Conservation (phyloP, 441 rosid species). For the Caryocar brasiliense region DNA sequence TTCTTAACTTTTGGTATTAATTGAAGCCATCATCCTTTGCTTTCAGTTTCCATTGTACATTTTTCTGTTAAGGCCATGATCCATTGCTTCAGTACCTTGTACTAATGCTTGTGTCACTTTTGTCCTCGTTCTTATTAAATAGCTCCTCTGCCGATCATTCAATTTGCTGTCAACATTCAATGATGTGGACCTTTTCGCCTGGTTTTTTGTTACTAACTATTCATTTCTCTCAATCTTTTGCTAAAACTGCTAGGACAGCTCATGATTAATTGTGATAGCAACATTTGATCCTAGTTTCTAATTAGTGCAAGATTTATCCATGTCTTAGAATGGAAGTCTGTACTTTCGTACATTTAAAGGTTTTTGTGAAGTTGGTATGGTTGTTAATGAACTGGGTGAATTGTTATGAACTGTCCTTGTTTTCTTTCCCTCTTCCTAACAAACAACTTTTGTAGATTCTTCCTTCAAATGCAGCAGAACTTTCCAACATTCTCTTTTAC, state of each 20-base stretch:
- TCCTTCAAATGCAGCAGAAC: neutral
- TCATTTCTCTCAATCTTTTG: neutral
- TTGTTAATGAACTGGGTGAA: too few relatives aligned
- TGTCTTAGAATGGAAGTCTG: neutral
- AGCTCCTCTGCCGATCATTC: neutral
- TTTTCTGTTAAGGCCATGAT: too few relatives aligned
- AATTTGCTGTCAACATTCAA: neutral
- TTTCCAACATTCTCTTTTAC: too few relatives aligned
- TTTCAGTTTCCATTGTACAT: neutral
- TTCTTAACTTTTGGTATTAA: neutral
- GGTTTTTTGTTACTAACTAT: neutral
- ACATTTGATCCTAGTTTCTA: slow-evolving; percentile 9
- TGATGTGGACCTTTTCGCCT: neutral
- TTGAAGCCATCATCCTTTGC: neutral
- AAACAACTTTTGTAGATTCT: too few relatives aligned
- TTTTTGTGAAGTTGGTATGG: slow-evolving; percentile 7
- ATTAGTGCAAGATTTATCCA: neutral
- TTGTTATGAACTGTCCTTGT: too few relatives aligned
- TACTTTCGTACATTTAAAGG: neutral
- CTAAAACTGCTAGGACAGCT: slow-evolving; percentile 1
- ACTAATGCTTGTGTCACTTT: neutral
- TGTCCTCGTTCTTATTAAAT: neutral
- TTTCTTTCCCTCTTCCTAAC: too few relatives aligned
- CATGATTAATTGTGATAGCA: slow-evolving; percentile 11
- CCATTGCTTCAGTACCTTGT: too few relatives aligned